Evolutionary conservation across 129 eudicot genomes (phyloP), one percentile per base, ranked within the genome.

Genomic region (Solidago caesia): DNA sequence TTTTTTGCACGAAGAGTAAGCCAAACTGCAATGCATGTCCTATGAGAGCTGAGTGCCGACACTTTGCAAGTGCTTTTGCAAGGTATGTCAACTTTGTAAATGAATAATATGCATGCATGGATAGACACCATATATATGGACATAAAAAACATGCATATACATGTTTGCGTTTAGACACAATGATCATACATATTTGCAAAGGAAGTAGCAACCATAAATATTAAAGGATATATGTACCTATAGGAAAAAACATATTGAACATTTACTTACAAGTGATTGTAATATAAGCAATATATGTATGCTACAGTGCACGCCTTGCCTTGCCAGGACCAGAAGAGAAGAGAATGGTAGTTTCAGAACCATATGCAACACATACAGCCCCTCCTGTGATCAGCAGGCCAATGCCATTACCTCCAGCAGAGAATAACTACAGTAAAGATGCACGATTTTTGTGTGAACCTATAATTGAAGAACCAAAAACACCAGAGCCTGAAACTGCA

Each of bases 21-120:
- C 99, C 99, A 33, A 94, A 94, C 80, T 94, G 99, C 68, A 94
- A 94, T 71, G 99, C 97, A 27, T 94, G 99, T 74, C 99, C 99
- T 16, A 70, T 94, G 91, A 88, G 94, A 85, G 93, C 80, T 51
- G 97, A 94, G 73, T 94, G 99, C 83, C 76, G 97, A 77, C 99
- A 94, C 84, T 94, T 90, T 41, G 99, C 99, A 29, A 94, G 97
- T 87, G 98, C 98, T 66, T 94, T 87, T 82, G 96, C 98, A 77
- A 92, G 98, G 98, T 92, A 75, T 46, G 84, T 4, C n/a, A 43
- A 44, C 51, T 63, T 63, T 10, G 13, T 15, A n/a, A 65, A 44
- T n/a, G 25, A 65, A 65, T 33, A 33, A 33, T 33, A 33, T 3
- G 3, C 39, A 33, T 33, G 39, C 39, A 33, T 33, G 3, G 39